Percentiles rank a stretch among this genome's conserved stretches.
These are phyloP conservation scores for Jaminaea rosea DNA, from an alignment of 1,284 basidiomycete genomes.

Conservation along the genomic window DNA sequence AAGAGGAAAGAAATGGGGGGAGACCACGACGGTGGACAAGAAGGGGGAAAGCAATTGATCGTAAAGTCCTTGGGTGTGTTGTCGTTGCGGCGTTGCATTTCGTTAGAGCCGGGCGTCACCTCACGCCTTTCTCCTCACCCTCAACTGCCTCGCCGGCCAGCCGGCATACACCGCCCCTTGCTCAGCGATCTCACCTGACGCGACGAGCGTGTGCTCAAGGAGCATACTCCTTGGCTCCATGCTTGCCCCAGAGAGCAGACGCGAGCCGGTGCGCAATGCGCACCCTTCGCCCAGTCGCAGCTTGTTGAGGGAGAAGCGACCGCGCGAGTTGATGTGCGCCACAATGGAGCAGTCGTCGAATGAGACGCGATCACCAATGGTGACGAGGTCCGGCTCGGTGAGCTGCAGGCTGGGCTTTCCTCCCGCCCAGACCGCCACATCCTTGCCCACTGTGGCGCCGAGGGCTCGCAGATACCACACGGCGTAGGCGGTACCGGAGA, in stretches of 20 bases:
- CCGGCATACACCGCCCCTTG: conserved; percentile 44
- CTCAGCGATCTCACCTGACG: conserved; percentile 46
- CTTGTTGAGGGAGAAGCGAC: conserved; percentile 44
- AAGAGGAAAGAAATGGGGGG: too few relatives aligned
- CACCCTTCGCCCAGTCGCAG: conserved; percentile 44
- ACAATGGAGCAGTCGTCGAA: conserved; percentile 46
- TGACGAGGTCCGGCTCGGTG: conserved; percentile 45
- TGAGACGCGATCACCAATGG: conserved; percentile 43
- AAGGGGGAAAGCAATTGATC: too few relatives aligned
- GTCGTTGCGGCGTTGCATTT: too few relatives aligned
- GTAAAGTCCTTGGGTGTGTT: too few relatives aligned
- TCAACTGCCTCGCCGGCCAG: conserved; percentile 42
- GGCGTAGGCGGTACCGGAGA: conserved; percentile 37
- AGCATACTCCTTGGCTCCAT: conserved; percentile 47
- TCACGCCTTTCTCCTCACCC: conserved; percentile 6
- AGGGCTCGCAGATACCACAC: conserved; percentile 44
- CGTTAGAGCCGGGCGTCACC: too few relatives aligned
- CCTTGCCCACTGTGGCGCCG: conserved; percentile 38
- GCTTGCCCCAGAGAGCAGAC: conserved; percentile 41
- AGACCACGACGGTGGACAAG: too few relatives aligned
- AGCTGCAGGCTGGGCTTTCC: conserved; percentile 45
- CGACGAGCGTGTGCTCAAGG: conserved; percentile 45
- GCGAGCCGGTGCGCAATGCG: conserved; percentile 42
- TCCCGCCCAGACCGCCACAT: conserved; percentile 45
- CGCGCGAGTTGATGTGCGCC: conserved; percentile 46